phyloP scores from a whole-genome alignment of 306 rosid genomes.

The Urtica urens region DNA sequence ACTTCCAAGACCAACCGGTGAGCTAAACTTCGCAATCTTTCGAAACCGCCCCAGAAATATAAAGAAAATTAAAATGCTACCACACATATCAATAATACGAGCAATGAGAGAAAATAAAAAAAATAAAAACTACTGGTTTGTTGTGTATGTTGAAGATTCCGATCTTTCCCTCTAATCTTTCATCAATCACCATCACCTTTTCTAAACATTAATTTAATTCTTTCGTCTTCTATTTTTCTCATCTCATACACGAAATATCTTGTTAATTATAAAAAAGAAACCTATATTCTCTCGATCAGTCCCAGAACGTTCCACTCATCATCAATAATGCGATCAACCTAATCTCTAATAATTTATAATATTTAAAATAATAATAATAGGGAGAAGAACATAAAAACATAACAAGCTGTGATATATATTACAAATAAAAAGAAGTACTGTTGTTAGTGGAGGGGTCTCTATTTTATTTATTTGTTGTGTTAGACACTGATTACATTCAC shows the following conservation, averaged over 20 bases:
- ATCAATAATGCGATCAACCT: slow-evolving; percentile 30
- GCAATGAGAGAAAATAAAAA: neutral
- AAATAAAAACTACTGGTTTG: slow-evolving; percentile 12
- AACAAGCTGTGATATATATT: slow-evolving; percentile 10
- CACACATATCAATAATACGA: neutral
- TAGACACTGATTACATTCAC: slow-evolving; percentile 28
- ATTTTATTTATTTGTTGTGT: neutral
- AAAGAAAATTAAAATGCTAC: neutral
- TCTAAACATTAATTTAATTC: no score
- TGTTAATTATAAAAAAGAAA: slow-evolving; percentile 8
- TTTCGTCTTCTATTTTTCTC: neutral
- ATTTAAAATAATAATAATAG: no score
- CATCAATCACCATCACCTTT: slow-evolving; percentile 38
- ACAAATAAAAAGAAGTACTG: no score
- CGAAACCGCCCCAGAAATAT: neutral
- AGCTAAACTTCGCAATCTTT: slow-evolving; percentile 24
- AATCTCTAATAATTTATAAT: slow-evolving; percentile 20
- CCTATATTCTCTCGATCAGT: slow-evolving; percentile 16
- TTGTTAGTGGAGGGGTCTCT: neutral
- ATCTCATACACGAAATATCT: slow-evolving; percentile 15
- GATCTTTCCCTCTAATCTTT: slow-evolving; percentile 12
- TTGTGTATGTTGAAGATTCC: slow-evolving; percentile 34
- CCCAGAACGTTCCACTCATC: slow-evolving; percentile 34
- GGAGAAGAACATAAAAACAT: no score
- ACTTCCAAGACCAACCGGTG: slow-evolving; percentile 23